Percentiles rank a stretch among this genome's conserved stretches.
Conservation (phyloP, 2,329 filamentous ascomycete genomes). For the Tolypocladium pustulatum region DNA sequence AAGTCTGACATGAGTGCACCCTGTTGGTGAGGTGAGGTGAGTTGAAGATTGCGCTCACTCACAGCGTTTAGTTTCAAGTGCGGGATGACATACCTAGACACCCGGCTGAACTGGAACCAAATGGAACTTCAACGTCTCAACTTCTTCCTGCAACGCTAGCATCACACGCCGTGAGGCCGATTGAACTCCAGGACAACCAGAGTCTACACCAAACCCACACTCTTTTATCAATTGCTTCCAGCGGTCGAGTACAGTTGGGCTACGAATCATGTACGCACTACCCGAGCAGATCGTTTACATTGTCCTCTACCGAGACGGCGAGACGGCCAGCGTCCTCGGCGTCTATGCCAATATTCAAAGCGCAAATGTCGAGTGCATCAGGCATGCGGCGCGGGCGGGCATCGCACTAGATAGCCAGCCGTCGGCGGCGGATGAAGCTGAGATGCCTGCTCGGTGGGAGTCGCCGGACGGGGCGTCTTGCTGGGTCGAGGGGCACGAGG, state of each 20-base stretch:
- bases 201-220: not conserved
- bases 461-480: slow-evolving; percentile 22
- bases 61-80: not conserved
- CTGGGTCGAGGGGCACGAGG: slow-evolving; percentile 25
- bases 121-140: too few species aligned
- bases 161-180: too few species aligned
- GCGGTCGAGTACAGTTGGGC: not conserved
- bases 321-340: slow-evolving; percentile 16
- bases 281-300: slow-evolving; percentile 4
- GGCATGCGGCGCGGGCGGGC: slow-evolving; percentile 15
- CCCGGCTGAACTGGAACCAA: too few species aligned
- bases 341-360: slow-evolving; percentile 22
- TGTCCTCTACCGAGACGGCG: slow-evolving; percentile 6
- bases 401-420: slow-evolving; percentile 9
- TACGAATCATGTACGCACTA: not conserved
- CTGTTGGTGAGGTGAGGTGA: not conserved
- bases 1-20: not conserved
- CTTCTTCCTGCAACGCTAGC: too few species aligned
- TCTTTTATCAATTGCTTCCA: too few species aligned
- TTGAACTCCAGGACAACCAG: too few species aligned
- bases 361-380: slow-evolving; percentile 23
- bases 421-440: slow-evolving; percentile 6
- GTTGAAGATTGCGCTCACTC: not conserved
- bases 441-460: slow-evolving; percentile 23
- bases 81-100: too few species aligned